These are phyloP conservation scores for Fusarium sulawesiense DNA, from an alignment of 2,329 filamentous ascomycete genomes.

Conservation along the genomic window DNA sequence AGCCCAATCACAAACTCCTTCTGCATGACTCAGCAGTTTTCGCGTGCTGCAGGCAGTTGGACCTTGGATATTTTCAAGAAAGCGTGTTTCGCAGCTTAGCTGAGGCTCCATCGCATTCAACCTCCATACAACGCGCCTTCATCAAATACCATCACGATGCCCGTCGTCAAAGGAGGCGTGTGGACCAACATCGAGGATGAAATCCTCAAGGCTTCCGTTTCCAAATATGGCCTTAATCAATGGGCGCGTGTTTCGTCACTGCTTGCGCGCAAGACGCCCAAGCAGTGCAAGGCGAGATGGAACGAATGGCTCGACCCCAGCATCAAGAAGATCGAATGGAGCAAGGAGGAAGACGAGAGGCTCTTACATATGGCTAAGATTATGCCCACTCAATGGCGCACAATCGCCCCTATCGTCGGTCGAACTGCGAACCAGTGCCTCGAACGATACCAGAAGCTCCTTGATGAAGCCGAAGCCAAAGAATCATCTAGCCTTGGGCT, in stretches of 20 bases:
- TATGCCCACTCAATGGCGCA: constrained; percentile 99
- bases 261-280: constrained; percentile 95
- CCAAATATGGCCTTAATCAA: constrained; percentile 95
- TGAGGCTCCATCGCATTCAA: constrained; percentile 37
- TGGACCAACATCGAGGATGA: constrained; percentile 90
- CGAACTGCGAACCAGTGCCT: constrained; percentile 97
- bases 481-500: constrained; percentile 87
- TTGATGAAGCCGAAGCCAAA: constrained; percentile 93
- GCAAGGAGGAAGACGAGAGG: constrained; percentile 98
- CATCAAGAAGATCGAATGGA: constrained; percentile 99
- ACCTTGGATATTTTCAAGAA: constrained; percentile 48
- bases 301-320: constrained; percentile 97
- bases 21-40: constrained; percentile 40
- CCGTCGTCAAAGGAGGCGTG: constrained; percentile 79
- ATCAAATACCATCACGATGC: constrained; percentile 61
- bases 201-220: constrained; percentile 94
- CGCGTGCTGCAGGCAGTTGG: constrained; percentile 28
- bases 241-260: constrained; percentile 99
- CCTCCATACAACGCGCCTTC: constrained; percentile 30
- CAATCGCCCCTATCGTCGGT: constrained; percentile 95
- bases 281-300: constrained; percentile 99
- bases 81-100: constrained; percentile 41
- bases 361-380: constrained; percentile 95
- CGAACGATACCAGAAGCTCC: constrained; percentile 94
- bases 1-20: constrained; percentile 25